phyloP scores from a whole-genome alignment of 2,329 filamentous ascomycete species.

The Ceratocystis destructans region DNA sequence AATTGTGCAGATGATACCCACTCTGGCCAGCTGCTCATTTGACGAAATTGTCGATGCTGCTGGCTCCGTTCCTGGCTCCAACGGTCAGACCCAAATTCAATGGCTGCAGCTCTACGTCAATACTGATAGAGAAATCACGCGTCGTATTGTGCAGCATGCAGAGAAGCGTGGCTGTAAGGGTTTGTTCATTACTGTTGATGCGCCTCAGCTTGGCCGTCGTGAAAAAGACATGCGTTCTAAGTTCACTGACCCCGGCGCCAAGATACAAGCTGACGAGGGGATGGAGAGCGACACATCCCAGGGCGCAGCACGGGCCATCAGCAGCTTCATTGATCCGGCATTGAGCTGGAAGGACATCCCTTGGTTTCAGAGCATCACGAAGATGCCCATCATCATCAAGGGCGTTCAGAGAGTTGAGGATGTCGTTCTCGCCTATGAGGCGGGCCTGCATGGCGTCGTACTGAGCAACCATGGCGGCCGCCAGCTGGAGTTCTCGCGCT shows the following conservation, averaged over 20 bases:
- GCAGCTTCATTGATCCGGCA: slow-evolving; percentile 89
- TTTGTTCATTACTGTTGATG: slow-evolving; percentile 96
- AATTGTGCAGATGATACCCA: slow-evolving; percentile 97
- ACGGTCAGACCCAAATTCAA: slow-evolving; percentile 63
- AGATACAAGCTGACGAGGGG: slow-evolving; percentile 56
- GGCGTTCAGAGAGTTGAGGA: slow-evolving; percentile 94
- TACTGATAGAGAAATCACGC: slow-evolving; percentile 82
- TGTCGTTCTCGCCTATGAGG: slow-evolving; percentile 71
- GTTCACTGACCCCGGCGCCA: slow-evolving; percentile 69
- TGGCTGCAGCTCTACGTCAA: slow-evolving; percentile 98
- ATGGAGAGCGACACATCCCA: slow-evolving; percentile 70
- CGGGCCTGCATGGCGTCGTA: slow-evolving; percentile 75
- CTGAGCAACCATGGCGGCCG: slow-evolving; percentile 92
- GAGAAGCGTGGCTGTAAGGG: slow-evolving; percentile 85
- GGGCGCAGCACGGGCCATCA: slow-evolving; percentile 88
- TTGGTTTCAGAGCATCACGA: slow-evolving; percentile 82
- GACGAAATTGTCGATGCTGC: slow-evolving; percentile 90
- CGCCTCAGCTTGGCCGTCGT: slow-evolving; percentile 81
- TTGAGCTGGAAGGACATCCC: slow-evolving; percentile 87
- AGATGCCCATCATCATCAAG: slow-evolving; percentile 92
- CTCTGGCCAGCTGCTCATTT: slow-evolving; percentile 89
- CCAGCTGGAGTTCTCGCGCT: slow-evolving; percentile 83
- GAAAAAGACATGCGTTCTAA: slow-evolving; percentile 98
- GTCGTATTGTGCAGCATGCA: slow-evolving; percentile 79
- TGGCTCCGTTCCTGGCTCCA: slow-evolving; percentile 21